phyloP scores from a whole-genome alignment of 371 early-diverging fungal species.

The Syncephalastrum racemosum region DNA sequence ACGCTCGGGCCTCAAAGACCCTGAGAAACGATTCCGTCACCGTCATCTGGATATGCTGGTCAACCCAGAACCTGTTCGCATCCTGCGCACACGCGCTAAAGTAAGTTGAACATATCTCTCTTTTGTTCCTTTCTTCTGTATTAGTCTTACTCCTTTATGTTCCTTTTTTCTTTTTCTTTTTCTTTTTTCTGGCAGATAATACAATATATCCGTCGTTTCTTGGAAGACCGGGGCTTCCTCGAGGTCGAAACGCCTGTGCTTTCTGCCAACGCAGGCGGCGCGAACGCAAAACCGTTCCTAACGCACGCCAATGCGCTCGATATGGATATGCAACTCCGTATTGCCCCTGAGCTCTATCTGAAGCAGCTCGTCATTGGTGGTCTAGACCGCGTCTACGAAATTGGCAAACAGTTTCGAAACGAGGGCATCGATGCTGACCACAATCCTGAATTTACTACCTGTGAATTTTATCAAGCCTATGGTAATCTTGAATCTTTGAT shows the following conservation, averaged over 20 bases:
- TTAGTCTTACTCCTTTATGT: constrained; percentile 13
- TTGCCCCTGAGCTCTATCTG: constrained; percentile 95
- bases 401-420: constrained; percentile 97
- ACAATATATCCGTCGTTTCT: constrained; percentile 71
- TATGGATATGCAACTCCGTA: constrained; percentile 83
- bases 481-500: constrained; percentile 83
- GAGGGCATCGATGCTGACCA: constrained; percentile 98
- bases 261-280: constrained; percentile 89
- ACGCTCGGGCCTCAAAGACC: constrained; percentile 63
- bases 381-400: constrained; percentile 92
- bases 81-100: constrained; percentile 56
- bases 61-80: constrained; percentile 65
- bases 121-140: too few species aligned
- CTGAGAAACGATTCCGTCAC: constrained; percentile 83
- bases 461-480: constrained; percentile 97
- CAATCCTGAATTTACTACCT: constrained; percentile 99
- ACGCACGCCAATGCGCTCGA: constrained; percentile 83
- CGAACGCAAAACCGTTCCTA: constrained; percentile 93
- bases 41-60: constrained; percentile 90
- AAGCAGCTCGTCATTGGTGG: constrained; percentile 98
- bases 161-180: too few species aligned
- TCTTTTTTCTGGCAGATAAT: too few species aligned
- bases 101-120: constrained; percentile 16
- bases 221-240: constrained; percentile 80
- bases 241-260: constrained; percentile 98